Base-by-base conservation (phyloP, 305 asterid genomes). In the Rubia peregrina region DNA sequence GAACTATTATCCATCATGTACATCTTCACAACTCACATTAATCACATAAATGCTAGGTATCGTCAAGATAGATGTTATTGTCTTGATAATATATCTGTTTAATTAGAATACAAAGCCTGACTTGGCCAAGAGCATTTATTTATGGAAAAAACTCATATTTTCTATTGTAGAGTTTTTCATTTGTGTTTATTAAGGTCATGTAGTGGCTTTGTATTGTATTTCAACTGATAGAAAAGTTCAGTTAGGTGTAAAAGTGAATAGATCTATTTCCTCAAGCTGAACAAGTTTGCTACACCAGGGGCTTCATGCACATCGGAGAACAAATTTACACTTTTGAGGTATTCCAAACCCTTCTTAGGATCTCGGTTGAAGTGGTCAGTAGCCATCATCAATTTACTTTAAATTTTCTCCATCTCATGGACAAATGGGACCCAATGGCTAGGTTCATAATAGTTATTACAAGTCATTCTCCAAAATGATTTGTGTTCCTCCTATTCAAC, bases 1-100 rank as follows among this genome's bases (percentile, higher is more conserved):
- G 83, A 94, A 94, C 81, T 94, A 94, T 84, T 94, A 94, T 78
- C 99, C 99, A 42, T 98, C 91, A 86, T 61, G 96, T 78, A 80
- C 67, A 61, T 17, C 33, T 17, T 64, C 24, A 60, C 69, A 73
- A 69, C 56, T 73, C 9, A 17, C 26, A 9, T 55, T 42, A 17
- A 61, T 60, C n/a, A 62, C 67, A 49, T 40, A 11, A 48, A 40
- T 66, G 1, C 22, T 57, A 46, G 55, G 56, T 30, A 55, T 43
- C 19, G 19, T 48, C 33, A 17, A 21, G 5, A 70, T 13, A 46
- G 0, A 7, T 56, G 40, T 56, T 38, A 19, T 22, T 11, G 4
- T 68, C 5, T 9, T 59, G 7, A 21, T 55, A 21, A 38, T 3
- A 55, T 69, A 21, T 38, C 33, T 7, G 36, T 7, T 7, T 16